Conservation (phyloP, 352 stramenopile species). For the Phytophthora pluvialis region DNA sequence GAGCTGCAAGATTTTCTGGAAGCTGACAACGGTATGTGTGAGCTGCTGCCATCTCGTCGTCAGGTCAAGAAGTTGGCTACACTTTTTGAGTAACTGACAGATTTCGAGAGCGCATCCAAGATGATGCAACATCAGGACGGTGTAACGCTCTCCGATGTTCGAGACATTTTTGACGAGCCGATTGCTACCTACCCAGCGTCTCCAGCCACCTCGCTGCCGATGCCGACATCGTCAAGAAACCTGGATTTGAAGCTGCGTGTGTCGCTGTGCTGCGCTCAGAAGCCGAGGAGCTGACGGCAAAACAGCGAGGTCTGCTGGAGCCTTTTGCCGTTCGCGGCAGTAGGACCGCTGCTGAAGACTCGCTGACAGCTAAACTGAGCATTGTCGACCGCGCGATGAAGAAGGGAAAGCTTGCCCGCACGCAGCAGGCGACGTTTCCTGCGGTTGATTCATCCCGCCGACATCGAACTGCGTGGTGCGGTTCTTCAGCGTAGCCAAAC, state of each 20-base stretch:
- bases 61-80: background rate
- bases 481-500: background rate
- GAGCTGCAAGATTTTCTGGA: background rate
- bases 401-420: background rate
- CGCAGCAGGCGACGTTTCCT: background rate
- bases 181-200: slow-evolving; percentile 5
- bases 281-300: background rate
- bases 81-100: background rate
- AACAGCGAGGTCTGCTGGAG: background rate
- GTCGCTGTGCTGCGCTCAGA: background rate
- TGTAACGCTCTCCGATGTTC: background rate
- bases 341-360: background rate
- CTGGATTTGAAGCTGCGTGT: slow-evolving; percentile 2
- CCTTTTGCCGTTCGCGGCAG: background rate
- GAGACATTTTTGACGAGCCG: slow-evolving; percentile 7
- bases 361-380: background rate
- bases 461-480: slow-evolving; percentile 1
- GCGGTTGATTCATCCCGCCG: background rate
- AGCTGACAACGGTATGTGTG: background rate
- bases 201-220: background rate
- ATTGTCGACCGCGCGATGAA: slow-evolving; percentile 1
- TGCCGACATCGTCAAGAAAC: background rate
- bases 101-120: slow-evolving; percentile 1
- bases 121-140: slow-evolving; percentile 5
- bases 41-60: slow-evolving; percentile 1